These are phyloP conservation scores for Pulicaria dysenterica DNA, from an alignment of 129 eudicot species.

Conservation along the genomic window DNA sequence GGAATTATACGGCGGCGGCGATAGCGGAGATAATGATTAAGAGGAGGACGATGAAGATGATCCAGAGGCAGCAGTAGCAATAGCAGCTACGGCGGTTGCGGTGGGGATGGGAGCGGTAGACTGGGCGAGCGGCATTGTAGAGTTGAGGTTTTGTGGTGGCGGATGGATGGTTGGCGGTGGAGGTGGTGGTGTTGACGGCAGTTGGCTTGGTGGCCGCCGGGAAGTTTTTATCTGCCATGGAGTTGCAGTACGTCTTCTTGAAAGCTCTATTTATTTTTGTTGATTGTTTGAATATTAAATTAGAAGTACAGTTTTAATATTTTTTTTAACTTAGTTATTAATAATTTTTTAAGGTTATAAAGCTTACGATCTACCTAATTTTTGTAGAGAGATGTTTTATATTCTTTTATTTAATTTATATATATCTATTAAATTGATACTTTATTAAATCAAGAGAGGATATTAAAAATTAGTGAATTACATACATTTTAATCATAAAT, in stretches of 20 bases:
- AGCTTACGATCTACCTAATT: no score
- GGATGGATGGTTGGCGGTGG: constrained; percentile 30
- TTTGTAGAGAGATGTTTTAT: no score
- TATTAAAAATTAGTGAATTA: no score
- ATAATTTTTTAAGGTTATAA: no score
- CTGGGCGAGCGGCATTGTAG: constrained; percentile 54
- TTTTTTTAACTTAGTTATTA: no score
- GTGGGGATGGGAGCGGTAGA: constrained; percentile 57
- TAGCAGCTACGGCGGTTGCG: constrained; percentile 59
- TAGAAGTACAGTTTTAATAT: no score
- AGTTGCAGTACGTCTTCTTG: constrained; percentile 5
- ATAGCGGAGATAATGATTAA: constrained; percentile 48
- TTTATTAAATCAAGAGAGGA: no score
- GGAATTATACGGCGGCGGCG: constrained; percentile 47
- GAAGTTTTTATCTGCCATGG: constrained; percentile 53
- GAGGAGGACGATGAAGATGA: constrained; percentile 44
- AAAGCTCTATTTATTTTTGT: constrained; percentile 2
- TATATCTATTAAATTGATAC: no score
- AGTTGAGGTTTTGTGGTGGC: constrained; percentile 56
- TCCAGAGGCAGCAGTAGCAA: constrained; percentile 59
- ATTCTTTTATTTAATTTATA: no score
- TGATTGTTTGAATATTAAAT: background rate
- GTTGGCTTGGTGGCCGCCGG: constrained; percentile 55
- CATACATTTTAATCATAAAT: no score
- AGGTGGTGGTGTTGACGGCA: background rate